Evolutionary conservation across 495 filamentous ascomycete genomes (phyloP).

Genomic region (Penicillium dipodomyicola): DNA sequence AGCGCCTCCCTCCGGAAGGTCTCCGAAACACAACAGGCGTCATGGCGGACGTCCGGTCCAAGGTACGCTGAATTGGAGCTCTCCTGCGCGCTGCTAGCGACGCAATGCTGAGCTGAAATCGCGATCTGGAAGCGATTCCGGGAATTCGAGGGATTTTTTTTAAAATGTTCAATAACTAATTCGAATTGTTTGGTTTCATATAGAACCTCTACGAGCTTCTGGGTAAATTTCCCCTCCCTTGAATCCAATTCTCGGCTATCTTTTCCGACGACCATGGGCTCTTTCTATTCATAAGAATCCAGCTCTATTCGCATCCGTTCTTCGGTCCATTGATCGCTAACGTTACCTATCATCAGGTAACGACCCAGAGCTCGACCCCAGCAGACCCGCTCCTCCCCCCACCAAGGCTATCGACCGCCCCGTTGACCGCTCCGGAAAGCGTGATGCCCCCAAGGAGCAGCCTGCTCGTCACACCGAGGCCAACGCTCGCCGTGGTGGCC

Average conservation of each 20-base stretch:
- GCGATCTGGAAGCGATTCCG: conserved; percentile 7
- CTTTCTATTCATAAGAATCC: conserved; percentile 12
- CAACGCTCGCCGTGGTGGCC: conserved; percentile 56
- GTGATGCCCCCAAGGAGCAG: conserved; percentile 73
- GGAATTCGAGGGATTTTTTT: neutral
- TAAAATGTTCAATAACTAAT: conserved; percentile 6
- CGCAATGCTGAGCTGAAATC: neutral
- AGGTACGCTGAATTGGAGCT: conserved; percentile 38
- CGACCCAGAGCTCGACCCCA: conserved; percentile 83
- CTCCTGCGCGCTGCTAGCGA: conserved; percentile 11
- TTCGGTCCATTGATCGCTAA: conserved; percentile 17
- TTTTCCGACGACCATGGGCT: conserved; percentile 10
- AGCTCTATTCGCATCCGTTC: conserved; percentile 5
- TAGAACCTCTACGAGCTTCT: conserved; percentile 86
- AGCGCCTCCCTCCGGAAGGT: conserved; percentile 52
- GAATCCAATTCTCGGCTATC: conserved; percentile 21
- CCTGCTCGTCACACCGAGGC: conserved; percentile 46
- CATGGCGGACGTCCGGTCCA: conserved; percentile 53
- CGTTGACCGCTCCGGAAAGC: conserved; percentile 75
- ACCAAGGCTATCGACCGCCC: conserved; percentile 85
- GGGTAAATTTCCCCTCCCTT: conserved; percentile 57
- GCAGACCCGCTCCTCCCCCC: conserved; percentile 71
- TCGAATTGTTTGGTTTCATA: conserved; percentile 2
- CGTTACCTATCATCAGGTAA: conserved; percentile 59
- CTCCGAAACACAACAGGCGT: conserved; percentile 48